phyloP scores from a whole-genome alignment of 2,329 filamentous ascomycete species.

The Ascochyta pisi region DNA sequence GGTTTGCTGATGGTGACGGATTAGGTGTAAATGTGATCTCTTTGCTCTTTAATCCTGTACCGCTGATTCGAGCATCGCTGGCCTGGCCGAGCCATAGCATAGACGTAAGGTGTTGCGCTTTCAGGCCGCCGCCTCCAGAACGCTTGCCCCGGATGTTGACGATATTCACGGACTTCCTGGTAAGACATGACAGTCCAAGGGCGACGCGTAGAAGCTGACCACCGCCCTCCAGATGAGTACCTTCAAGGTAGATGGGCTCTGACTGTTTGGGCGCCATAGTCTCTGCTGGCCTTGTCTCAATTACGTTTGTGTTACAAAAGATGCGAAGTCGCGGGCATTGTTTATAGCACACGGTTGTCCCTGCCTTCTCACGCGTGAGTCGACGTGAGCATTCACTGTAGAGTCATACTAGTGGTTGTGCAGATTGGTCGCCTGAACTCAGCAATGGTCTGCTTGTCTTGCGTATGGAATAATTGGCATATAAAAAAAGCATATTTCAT shows the following conservation, averaged over 20 bases:
- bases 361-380: constrained; percentile 19
- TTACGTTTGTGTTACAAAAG: no score
- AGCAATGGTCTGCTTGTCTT: no score
- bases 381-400: constrained; percentile 18
- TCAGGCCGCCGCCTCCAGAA: constrained; percentile 60
- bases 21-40: constrained; percentile 48
- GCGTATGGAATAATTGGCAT: background rate
- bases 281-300: background rate
- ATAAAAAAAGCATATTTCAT: background rate
- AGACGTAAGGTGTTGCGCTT: constrained; percentile 63
- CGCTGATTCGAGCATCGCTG: constrained; percentile 53
- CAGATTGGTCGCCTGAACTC: constrained; percentile 1
- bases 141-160: constrained; percentile 62
- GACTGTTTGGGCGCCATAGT: constrained; percentile 14
- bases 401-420: constrained; percentile 29
- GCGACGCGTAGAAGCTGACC: constrained; percentile 67
- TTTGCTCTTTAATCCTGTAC: constrained; percentile 53
- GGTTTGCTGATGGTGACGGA: background rate
- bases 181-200: constrained; percentile 62
- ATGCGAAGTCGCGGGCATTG: background rate
- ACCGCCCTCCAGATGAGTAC: constrained; percentile 66
- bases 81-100: constrained; percentile 61
- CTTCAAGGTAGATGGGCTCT: constrained; percentile 53
- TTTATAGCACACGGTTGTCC: background rate
- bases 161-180: constrained; percentile 58